Evolutionary conservation across 1,139 yeast genomes (phyloP).

Genomic region (Saccharomyces hybrid): DNA sequence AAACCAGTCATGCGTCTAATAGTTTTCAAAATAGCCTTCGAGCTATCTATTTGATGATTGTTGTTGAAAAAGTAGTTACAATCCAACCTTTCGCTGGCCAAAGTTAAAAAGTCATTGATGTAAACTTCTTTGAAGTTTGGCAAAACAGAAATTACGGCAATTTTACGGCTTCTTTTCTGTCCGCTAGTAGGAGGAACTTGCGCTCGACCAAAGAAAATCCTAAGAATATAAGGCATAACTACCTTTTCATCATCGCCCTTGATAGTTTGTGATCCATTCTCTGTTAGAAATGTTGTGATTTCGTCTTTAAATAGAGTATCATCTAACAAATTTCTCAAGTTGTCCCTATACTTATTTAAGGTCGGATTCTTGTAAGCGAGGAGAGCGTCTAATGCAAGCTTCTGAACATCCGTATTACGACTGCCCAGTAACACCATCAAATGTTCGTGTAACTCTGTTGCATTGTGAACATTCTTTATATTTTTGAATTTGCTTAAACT

Average conservation of each 20-base stretch:
- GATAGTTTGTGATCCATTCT: conserved; percentile 45
- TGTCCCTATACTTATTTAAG: conserved; percentile 62
- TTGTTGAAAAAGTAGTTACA: conserved; percentile 35
- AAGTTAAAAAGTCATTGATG: conserved; percentile 49
- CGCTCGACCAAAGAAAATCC: conserved; percentile 82
- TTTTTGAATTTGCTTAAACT: conserved; percentile 59
- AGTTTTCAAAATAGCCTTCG: conserved; percentile 18
- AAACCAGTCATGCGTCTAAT: conserved; percentile 63
- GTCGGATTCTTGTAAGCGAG: conserved; percentile 54
- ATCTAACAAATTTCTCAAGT: conserved; percentile 66
- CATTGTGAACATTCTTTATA: conserved; percentile 45
- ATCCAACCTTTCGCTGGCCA: conserved; percentile 54
- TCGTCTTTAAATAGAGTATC: conserved; percentile 84
- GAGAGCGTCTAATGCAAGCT: conserved; percentile 64
- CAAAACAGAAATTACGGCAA: conserved; percentile 65
- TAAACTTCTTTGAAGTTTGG: conserved; percentile 52
- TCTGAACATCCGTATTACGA: conserved; percentile 56
- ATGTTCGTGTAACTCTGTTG: conserved; percentile 47
- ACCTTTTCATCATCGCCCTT: conserved; percentile 50
- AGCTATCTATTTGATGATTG: conserved; percentile 21
- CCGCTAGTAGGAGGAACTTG: conserved; percentile 55
- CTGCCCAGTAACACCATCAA: conserved; percentile 55
- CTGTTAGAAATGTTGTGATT: conserved; percentile 52
- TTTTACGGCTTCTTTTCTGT: conserved; percentile 62
- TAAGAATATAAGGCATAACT: conserved; percentile 64